Evolutionary conservation across 495 filamentous ascomycete species (phyloP).

Genomic region (Apiosordaria backusii): DNA sequence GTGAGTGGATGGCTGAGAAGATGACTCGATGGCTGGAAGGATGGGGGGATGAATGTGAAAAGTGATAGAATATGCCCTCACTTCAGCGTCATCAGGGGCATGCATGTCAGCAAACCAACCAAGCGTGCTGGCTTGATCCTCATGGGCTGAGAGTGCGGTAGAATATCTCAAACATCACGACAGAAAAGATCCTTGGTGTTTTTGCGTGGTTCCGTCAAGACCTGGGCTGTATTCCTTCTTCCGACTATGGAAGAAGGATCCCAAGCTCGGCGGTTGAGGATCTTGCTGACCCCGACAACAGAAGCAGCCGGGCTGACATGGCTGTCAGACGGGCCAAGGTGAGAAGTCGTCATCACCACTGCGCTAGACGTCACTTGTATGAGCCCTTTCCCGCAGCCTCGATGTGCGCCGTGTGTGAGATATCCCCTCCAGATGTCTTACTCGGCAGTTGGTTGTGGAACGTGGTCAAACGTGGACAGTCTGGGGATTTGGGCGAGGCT

Average conservation of each 20-base stretch:
- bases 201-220: not conserved
- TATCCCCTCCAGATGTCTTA: not conserved
- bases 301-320: not conserved
- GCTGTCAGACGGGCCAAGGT: not conserved
- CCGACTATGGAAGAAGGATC: not conserved
- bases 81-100: not conserved
- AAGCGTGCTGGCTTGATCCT: not conserved
- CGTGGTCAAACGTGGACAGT: not conserved
- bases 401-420: not conserved
- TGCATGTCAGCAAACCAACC: not conserved
- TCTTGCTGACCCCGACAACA: not conserved
- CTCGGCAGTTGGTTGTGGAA: not conserved
- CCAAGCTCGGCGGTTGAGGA: no score
- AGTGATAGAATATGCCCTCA: not conserved
- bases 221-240: no score
- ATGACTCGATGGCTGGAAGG: not conserved
- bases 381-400: not conserved
- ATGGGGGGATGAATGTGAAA: not conserved
- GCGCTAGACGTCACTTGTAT: not conserved
- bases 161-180: not conserved
- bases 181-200: not conserved
- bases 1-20: not conserved
- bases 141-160: not conserved
- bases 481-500: not conserved
- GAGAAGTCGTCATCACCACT: not conserved